Conservation (phyloP, 2,329 filamentous ascomycete species). For the Ascochyta rabiei region DNA sequence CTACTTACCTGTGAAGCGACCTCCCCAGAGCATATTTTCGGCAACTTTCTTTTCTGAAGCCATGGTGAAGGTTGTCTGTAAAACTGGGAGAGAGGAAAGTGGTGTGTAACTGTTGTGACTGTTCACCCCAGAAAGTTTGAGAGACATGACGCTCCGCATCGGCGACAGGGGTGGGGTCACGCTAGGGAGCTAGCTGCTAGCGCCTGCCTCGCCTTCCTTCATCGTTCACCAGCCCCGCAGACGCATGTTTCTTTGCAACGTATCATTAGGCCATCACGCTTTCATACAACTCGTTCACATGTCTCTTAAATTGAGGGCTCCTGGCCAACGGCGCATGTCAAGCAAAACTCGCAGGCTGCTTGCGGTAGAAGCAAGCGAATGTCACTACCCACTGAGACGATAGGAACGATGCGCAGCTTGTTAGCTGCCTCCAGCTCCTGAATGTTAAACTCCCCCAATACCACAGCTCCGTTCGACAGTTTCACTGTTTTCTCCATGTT, state of each 20-base stretch:
- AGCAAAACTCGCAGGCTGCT: too few relatives aligned
- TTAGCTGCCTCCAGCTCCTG: background rate
- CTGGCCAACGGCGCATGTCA: too few relatives aligned
- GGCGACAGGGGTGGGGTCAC: constrained; percentile 11
- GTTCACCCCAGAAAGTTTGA: constrained; percentile 16
- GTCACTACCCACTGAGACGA: too few relatives aligned
- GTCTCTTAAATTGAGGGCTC: too few relatives aligned
- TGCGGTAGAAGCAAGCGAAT: too few relatives aligned
- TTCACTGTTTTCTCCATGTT: constrained; percentile 23
- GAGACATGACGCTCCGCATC: constrained; percentile 14
- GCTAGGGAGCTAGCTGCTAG: constrained; percentile 4
- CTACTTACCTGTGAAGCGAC: constrained; percentile 42
- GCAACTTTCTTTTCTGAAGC: constrained; percentile 45
- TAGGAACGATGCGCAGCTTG: too few relatives aligned
- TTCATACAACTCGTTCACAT: too few relatives aligned
- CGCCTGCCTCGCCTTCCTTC: constrained; percentile 7
- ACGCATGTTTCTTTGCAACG: too few relatives aligned
- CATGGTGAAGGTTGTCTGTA: constrained; percentile 24
- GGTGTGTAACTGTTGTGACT: constrained; percentile 16
- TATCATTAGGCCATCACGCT: too few relatives aligned
- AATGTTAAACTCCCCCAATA: background rate
- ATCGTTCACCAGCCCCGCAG: too few relatives aligned
- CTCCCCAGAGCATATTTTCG: constrained; percentile 49
- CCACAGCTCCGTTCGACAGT: constrained; percentile 13
- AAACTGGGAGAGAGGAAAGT: background rate